Conservation (phyloP, 257 asterid species). For the Plantago major region DNA sequence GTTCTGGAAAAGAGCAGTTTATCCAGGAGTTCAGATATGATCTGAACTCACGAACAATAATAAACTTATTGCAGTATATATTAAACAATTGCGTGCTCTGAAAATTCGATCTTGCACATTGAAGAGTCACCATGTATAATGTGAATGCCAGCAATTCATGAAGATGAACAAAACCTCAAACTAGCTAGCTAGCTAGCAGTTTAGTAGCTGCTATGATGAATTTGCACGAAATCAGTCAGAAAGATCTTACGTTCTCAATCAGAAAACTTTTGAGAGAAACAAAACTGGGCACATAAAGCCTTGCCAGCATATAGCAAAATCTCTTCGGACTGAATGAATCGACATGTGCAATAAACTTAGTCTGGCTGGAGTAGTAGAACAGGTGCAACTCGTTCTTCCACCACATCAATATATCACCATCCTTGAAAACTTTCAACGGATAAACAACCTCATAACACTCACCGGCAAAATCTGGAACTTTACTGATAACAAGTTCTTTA, state of each 20-base stretch:
- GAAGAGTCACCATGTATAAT: no score
- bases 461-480: slow-evolving; percentile 6
- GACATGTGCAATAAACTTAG: slow-evolving; percentile 6
- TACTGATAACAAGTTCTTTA: slow-evolving; percentile 22
- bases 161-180: no score
- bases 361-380: slow-evolving; percentile 25
- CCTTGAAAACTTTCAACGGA: slow-evolving; percentile 22
- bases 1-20: no score
- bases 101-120: no score
- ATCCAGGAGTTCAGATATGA: no score
- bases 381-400: slow-evolving; percentile 22
- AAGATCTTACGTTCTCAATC: neutral
- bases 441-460: slow-evolving; percentile 8
- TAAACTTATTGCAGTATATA: no score
- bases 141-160: no score
- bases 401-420: slow-evolving; percentile 3
- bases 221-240: neutral
- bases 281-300: slow-evolving; percentile 20
- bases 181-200: no score
- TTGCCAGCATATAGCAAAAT: slow-evolving; percentile 1
- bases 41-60: no score
- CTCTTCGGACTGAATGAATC: neutral
- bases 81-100: no score
- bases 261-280: slow-evolving; percentile 21
- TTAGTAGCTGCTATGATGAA: no score